A percentile compares a stretch with the other conserved stretches of the same genome.
Conservation (phyloP, 2,329 filamentous ascomycete genomes). For the Metarhizium anisopliae region DNA sequence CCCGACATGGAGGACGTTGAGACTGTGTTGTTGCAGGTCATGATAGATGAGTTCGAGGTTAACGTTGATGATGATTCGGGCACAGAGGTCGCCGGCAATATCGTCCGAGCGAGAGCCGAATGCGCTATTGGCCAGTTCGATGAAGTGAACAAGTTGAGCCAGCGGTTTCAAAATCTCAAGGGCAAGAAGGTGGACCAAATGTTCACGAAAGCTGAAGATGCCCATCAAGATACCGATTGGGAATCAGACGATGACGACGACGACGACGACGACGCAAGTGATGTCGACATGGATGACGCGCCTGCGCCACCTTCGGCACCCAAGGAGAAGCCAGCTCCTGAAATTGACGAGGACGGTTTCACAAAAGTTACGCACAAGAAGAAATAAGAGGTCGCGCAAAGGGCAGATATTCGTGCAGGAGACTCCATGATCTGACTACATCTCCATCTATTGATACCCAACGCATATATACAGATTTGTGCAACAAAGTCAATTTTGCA, state of each 20-base stretch:
- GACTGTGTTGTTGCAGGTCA: slow-evolving; percentile 75
- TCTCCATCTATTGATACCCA: slow-evolving; percentile 16
- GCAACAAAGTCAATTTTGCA: slow-evolving; percentile 1
- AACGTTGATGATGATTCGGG: slow-evolving; percentile 85
- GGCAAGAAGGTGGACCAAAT: slow-evolving; percentile 46
- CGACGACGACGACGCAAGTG: slow-evolving; percentile 40
- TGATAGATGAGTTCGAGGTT: slow-evolving; percentile 93
- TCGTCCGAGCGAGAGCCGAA: slow-evolving; percentile 59
- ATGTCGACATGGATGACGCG: slow-evolving; percentile 63
- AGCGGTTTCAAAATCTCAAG: slow-evolving; percentile 52
- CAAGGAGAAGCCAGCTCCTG: slow-evolving; percentile 57
- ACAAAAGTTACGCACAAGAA: slow-evolving; percentile 65
- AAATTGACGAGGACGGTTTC: slow-evolving; percentile 76
- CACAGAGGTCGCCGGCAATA: slow-evolving; percentile 61
- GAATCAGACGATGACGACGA: slow-evolving; percentile 53
- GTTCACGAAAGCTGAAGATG: slow-evolving; percentile 46
- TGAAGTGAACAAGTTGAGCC: slow-evolving; percentile 55
- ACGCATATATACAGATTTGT: slow-evolving; percentile 10
- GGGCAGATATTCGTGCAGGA: slow-evolving; percentile 2
- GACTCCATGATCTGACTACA: neutral
- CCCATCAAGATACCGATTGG: slow-evolving; percentile 51
- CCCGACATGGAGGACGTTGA: slow-evolving; percentile 75
- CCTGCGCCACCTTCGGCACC: slow-evolving; percentile 35
- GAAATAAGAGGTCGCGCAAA: slow-evolving; percentile 32
- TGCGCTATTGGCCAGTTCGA: slow-evolving; percentile 56